Evolutionary conservation across 352 stramenopile species (phyloP).

Genomic region (Phytopythium sindhum): DNA sequence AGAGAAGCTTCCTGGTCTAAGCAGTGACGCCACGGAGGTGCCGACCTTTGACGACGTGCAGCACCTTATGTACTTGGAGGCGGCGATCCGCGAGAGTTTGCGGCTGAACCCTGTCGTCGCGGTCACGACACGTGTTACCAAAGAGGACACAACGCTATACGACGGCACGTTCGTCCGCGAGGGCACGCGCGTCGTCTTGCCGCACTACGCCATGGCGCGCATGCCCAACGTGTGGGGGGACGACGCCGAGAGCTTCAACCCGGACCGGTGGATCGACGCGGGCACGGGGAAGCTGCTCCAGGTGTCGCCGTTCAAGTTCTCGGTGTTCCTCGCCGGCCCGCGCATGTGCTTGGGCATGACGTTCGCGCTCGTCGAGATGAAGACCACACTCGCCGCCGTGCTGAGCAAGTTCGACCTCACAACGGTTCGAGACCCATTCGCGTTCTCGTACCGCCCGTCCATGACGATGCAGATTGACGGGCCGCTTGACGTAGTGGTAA

Average conservation of each 20-base stretch:
- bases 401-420: constrained; percentile 50
- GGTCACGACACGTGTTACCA: constrained; percentile 44
- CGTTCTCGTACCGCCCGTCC: constrained; percentile 38
- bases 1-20: constrained; percentile 42
- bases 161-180: constrained; percentile 63
- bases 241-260: constrained; percentile 58
- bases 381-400: constrained; percentile 52
- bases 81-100: constrained; percentile 48
- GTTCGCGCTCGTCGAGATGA: constrained; percentile 60
- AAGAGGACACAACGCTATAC: constrained; percentile 53
- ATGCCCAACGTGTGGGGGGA: constrained; percentile 57
- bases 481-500: constrained; percentile 21
- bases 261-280: constrained; percentile 60
- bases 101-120: constrained; percentile 60
- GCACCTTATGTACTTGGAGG: constrained; percentile 47
- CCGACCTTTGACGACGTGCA: constrained; percentile 35
- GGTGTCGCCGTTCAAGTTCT: constrained; percentile 63
- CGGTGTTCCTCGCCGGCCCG: constrained; percentile 57
- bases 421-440: constrained; percentile 33
- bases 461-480: constrained; percentile 47
- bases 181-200: constrained; percentile 53
- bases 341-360: constrained; percentile 71
- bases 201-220: constrained; percentile 59
- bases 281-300: constrained; percentile 34
- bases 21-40: constrained; percentile 3